Percentiles rank a stretch among this genome's conserved stretches.
phyloP scores from a whole-genome alignment of 495 filamentous ascomycete genomes.

The Aspergillus heteromorphus region DNA sequence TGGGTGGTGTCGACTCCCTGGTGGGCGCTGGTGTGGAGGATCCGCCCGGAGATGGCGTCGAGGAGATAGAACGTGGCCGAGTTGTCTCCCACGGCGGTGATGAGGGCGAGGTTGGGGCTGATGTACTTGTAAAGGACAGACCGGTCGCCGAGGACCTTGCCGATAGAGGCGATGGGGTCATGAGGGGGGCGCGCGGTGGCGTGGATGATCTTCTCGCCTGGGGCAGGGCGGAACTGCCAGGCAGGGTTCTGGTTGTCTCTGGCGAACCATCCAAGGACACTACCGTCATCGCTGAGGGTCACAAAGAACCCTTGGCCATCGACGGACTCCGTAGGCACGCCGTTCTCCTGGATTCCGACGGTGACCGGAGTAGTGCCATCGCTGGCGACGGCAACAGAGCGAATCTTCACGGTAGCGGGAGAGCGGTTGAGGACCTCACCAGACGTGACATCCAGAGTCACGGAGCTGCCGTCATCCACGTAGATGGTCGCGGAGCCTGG shows the following conservation, averaged over 20 bases:
- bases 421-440: constrained; percentile 47
- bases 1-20: constrained; percentile 67
- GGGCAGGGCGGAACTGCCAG: constrained; percentile 72
- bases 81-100: constrained; percentile 61
- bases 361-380: constrained; percentile 18
- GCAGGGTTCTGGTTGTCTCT: constrained; percentile 44
- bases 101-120: constrained; percentile 76
- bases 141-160: constrained; percentile 84
- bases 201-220: constrained; percentile 59
- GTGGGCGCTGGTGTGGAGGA: constrained; percentile 68
- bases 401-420: constrained; percentile 22
- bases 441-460: constrained; percentile 51
- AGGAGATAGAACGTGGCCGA: constrained; percentile 72
- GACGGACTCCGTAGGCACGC: constrained; percentile 26
- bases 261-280: constrained; percentile 54
- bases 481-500: constrained; percentile 56
- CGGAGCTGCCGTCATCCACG: constrained; percentile 51
- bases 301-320: constrained; percentile 44
- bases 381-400: constrained; percentile 29
- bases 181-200: constrained; percentile 64
- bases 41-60: constrained; percentile 76
- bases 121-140: constrained; percentile 96
- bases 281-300: constrained; percentile 53
- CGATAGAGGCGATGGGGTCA: constrained; percentile 91
- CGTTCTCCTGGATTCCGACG: constrained; percentile 30